A percentile compares a stretch with the other conserved stretches of the same genome.
phyloP scores from a whole-genome alignment of 441 rosid genomes.

The Corymbia calophylla region DNA sequence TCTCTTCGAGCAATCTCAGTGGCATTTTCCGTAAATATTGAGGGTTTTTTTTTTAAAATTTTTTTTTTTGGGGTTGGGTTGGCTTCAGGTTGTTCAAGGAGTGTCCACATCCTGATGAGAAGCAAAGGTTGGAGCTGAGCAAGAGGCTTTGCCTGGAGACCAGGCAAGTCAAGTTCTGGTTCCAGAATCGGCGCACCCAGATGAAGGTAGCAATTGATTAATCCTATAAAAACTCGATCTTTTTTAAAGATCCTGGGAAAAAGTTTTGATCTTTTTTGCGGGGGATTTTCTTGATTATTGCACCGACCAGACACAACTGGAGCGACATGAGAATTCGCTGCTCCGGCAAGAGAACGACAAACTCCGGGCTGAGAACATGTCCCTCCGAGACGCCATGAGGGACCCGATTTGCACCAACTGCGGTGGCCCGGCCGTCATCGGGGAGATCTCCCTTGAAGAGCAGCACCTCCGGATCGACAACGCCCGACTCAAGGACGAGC shows the following conservation, averaged over 20 bases:
- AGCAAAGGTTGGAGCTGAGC: conserved; percentile 18
- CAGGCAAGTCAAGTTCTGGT: conserved; percentile 19
- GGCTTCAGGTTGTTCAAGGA: conserved; percentile 14
- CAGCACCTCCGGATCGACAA: conserved; percentile 58
- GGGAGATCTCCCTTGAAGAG: conserved; percentile 1
- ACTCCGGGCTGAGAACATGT: conserved; percentile 77
- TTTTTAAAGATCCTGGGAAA: neutral
- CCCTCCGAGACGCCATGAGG: conserved; percentile 73
- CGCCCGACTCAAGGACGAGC: conserved; percentile 73
- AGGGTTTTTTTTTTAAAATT: neutral
- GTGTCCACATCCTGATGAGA: conserved; percentile 18
- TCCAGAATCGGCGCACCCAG: conserved; percentile 17
- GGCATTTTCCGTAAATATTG: neutral
- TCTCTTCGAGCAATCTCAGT: neutral
- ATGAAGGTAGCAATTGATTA: conserved; percentile 2
- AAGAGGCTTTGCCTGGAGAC: conserved; percentile 15
- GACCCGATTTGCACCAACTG: conserved; percentile 83
- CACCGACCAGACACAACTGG: conserved; percentile 64
- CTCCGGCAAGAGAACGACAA: conserved; percentile 77
- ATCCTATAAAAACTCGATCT: neutral
- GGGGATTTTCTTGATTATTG: neutral
- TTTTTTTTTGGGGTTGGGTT: neutral
- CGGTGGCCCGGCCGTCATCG: conserved; percentile 19
- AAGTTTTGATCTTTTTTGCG: neutral
- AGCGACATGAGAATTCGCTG: conserved; percentile 78